Conservation (phyloP, 2,329 filamentous ascomycete species). For the Chlorencoelia australis region DNA sequence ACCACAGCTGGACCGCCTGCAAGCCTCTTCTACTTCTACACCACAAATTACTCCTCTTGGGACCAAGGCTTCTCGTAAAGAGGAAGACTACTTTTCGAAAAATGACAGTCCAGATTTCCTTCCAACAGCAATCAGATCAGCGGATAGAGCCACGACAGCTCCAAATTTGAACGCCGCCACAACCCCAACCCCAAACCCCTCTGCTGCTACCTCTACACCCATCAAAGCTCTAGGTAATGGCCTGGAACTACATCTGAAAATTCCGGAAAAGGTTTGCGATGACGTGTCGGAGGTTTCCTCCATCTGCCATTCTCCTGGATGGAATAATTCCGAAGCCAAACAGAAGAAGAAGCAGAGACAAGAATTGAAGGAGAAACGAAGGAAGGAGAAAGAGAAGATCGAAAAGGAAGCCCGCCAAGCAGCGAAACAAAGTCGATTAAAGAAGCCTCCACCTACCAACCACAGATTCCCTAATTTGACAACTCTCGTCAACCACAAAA, state of each 20-base stretch:
- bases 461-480: conserved; percentile 13
- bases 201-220: no score
- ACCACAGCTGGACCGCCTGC: conserved; percentile 31
- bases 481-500: conserved; percentile 9
- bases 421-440: conserved; percentile 29
- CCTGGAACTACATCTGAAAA: no score
- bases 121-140: conserved; percentile 8
- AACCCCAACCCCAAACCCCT: conserved; percentile 5
- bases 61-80: no score
- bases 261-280: conserved; percentile 7
- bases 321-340: conserved; percentile 44
- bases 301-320: conserved; percentile 52
- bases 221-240: no score
- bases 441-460: conserved; percentile 22
- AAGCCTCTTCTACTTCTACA: conserved; percentile 16
- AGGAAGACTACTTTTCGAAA: no score
- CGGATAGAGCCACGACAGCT: conserved; percentile 17
- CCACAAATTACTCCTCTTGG: no score
- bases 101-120: no score
- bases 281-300: conserved; percentile 24
- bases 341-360: conserved; percentile 35
- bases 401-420: conserved; percentile 29
- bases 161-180: conserved; percentile 14
- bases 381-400: conserved; percentile 33
- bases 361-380: conserved; percentile 31